phyloP scores from a whole-genome alignment of 73 alveolate species.

The Tetrahymena borealis region DNA sequence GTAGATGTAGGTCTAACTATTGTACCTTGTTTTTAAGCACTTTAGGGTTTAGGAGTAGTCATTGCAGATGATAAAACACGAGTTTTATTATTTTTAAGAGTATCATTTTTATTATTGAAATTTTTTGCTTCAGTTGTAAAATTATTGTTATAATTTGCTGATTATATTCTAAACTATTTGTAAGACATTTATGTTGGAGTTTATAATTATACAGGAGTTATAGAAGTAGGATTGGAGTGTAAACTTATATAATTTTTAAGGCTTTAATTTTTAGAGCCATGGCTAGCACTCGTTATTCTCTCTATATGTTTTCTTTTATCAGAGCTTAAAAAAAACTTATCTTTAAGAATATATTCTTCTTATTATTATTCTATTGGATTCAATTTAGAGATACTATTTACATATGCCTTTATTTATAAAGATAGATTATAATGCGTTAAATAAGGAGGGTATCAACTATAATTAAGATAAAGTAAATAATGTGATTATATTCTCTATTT shows the following conservation, averaged over 20 bases:
- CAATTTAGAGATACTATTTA: neutral
- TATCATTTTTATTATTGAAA: neutral
- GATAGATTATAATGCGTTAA: no score
- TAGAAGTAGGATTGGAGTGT: neutral
- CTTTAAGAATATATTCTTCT: neutral
- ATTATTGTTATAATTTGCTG: neutral
- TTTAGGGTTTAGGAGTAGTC: neutral
- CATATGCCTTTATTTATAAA: neutral
- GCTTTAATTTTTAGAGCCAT: neutral
- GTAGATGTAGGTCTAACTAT: neutral
- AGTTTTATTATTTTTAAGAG: neutral
- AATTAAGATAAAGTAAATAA: no score
- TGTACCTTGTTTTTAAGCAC: neutral
- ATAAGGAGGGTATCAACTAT: no score
- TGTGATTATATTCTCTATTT: neutral
- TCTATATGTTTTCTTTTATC: neutral
- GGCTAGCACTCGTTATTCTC: neutral
- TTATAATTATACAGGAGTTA: neutral
- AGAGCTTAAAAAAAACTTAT: neutral
- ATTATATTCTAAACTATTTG: neutral
- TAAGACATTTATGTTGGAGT: neutral
- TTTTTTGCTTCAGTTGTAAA: neutral
- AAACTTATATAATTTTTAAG: neutral
- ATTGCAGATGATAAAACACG: neutral
- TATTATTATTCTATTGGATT: neutral